Conservation (phyloP, 2,329 filamentous ascomycete genomes). For the Purpureocillium takamizusanense region DNA sequence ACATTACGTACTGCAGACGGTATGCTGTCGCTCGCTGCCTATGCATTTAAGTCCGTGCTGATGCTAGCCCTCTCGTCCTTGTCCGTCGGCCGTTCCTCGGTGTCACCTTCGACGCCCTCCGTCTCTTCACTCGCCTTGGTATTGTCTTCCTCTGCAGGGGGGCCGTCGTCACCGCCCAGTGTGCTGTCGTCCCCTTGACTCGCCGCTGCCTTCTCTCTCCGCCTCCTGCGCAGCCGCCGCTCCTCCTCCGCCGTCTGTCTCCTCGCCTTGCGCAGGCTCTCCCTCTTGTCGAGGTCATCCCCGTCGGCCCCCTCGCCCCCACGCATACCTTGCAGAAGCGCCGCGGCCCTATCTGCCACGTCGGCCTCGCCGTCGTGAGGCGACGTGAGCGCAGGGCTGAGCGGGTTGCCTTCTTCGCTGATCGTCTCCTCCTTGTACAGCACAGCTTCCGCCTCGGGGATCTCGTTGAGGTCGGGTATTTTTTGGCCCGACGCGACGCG, state of each 20-base stretch:
- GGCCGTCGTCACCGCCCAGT: slow-evolving; percentile 3
- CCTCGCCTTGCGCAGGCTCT: slow-evolving; percentile 50
- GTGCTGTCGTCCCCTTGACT: slow-evolving; percentile 18
- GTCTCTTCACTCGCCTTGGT: slow-evolving; percentile 1
- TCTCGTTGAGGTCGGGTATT: slow-evolving; percentile 62
- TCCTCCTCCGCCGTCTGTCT: slow-evolving; percentile 75
- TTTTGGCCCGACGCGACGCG: slow-evolving; percentile 83
- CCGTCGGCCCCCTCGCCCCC: slow-evolving; percentile 51
- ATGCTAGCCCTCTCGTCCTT: not conserved
- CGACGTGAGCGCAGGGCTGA: slow-evolving; percentile 41
- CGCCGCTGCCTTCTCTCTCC: slow-evolving; percentile 50
- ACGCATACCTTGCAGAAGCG: slow-evolving; percentile 75
- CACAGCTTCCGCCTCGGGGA: slow-evolving; percentile 42
- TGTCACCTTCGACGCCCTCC: not conserved
- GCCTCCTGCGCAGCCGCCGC: slow-evolving; percentile 54
- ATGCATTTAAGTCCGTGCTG: slow-evolving; percentile 10
- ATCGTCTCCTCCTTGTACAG: slow-evolving; percentile 23
- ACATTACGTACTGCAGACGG: slow-evolving; percentile 23
- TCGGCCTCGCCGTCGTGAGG: slow-evolving; percentile 52
- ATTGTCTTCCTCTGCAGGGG: slow-evolving; percentile 5
- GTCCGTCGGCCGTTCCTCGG: not conserved
- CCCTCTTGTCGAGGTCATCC: slow-evolving; percentile 40
- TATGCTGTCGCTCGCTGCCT: slow-evolving; percentile 9
- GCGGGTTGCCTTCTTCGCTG: slow-evolving; percentile 39
- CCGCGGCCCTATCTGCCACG: slow-evolving; percentile 75